phyloP scores from a whole-genome alignment of 2,329 filamentous ascomycete genomes.

The Xylaria sp. region DNA sequence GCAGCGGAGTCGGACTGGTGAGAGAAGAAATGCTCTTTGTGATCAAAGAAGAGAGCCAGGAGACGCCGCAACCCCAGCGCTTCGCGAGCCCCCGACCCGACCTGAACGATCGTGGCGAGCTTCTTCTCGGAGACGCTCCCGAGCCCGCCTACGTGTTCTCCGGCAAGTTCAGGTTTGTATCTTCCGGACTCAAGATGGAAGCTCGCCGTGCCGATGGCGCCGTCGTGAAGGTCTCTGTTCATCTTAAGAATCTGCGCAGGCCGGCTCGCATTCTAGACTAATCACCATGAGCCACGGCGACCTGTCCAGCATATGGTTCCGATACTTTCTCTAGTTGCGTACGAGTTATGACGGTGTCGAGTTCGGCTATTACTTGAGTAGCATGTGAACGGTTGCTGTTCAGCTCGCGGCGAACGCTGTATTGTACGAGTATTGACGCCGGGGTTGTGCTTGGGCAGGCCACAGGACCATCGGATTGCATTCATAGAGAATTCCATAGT shows the following conservation, averaged over 20 bases:
- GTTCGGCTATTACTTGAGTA: not conserved
- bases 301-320: not conserved
- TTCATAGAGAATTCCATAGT: constrained; percentile 1
- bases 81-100: not conserved
- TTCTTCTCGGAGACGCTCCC: constrained; percentile 6
- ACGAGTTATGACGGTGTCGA: not conserved
- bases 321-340: not conserved
- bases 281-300: not conserved
- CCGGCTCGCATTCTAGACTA: not conserved
- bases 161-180: constrained; percentile 28
- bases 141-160: constrained; percentile 32
- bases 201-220: constrained; percentile 16
- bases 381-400: not conserved
- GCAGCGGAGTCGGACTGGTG: not conserved
- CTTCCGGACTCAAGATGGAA: constrained; percentile 35
- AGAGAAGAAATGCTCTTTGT: constrained; percentile 1
- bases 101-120: constrained; percentile 4
- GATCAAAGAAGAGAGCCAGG: constrained; percentile 18
- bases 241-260: constrained; percentile 34
- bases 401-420: not conserved
- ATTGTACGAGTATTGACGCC: not conserved
- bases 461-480: not conserved
- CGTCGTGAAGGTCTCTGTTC: constrained; percentile 29
- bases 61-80: constrained; percentile 1
- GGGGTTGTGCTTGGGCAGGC: not conserved